These are phyloP conservation scores for Petrea volubilis DNA, from an alignment of 257 asterid genomes.

Conservation along the genomic window DNA sequence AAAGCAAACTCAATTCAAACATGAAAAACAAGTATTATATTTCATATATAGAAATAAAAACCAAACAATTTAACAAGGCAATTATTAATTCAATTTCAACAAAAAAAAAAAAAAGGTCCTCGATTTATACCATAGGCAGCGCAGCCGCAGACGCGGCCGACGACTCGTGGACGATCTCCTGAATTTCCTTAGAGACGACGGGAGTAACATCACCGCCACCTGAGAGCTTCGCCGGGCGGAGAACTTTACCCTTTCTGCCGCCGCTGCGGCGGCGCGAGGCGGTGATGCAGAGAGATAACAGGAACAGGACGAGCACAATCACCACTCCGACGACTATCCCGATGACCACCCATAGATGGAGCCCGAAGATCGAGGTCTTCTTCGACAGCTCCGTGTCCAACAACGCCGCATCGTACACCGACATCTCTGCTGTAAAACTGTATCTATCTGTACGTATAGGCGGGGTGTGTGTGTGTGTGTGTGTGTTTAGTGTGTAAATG, in stretches of 20 bases:
- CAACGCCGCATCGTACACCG: conserved; percentile 69
- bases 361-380: conserved; percentile 83
- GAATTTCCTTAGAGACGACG: conserved; percentile 76
- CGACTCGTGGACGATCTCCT: conserved; percentile 71
- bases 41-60: not conserved
- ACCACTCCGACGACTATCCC: conserved; percentile 88
- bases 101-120: not conserved
- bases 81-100: not conserved
- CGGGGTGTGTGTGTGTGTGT: not conserved
- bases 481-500: conserved; percentile 12
- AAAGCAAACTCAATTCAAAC: not conserved
- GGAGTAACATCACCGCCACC: conserved; percentile 56
- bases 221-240: conserved; percentile 31
- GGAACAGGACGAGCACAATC: conserved; percentile 74
- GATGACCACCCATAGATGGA: conserved; percentile 82
- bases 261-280: conserved; percentile 69
- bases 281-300: conserved; percentile 79
- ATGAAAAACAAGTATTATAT: too few relatives aligned
- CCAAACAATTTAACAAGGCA: not conserved
- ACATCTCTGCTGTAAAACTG: conserved; percentile 43
- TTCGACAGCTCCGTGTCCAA: conserved; percentile 74
- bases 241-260: conserved; percentile 30
- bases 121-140: conserved; percentile 50
- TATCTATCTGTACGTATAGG: not conserved
- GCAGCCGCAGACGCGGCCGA: conserved; percentile 49